Percentiles rank a stretch among this genome's conserved stretches.
These are phyloP conservation scores for Begonia fuchsioides DNA, from an alignment of 306 rosid genomes.

Conservation along the genomic window DNA sequence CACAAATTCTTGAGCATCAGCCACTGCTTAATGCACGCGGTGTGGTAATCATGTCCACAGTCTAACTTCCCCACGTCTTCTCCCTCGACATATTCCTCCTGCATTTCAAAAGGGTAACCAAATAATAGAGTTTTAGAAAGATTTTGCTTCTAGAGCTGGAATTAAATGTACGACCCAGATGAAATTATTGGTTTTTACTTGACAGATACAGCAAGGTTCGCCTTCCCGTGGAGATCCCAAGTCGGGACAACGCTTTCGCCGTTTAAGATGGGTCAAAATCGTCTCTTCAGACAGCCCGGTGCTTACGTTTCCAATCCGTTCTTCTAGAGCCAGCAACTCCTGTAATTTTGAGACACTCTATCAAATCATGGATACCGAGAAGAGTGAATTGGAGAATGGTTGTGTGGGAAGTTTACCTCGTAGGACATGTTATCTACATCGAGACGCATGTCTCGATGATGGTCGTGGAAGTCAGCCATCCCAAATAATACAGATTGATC, in stretches of 20 bases:
- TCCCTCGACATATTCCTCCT: conserved; percentile 61
- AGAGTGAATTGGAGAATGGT: not conserved
- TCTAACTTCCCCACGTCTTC: conserved; percentile 49
- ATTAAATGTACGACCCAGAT: not conserved
- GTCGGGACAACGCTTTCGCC: conserved; percentile 27
- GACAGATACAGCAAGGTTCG: conserved; percentile 93
- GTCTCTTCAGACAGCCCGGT: conserved; percentile 80
- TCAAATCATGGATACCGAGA: not conserved
- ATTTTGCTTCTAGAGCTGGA: not conserved
- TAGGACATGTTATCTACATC: conserved; percentile 98
- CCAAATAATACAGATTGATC: conserved; percentile 76
- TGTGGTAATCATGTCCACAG: conserved; percentile 72
- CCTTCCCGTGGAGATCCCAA: conserved; percentile 32
- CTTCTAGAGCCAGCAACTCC: conserved; percentile 93
- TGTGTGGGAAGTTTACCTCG: conserved; percentile 29
- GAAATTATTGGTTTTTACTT: conserved; percentile 28
- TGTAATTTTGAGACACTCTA: conserved; percentile 9
- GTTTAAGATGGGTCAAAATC: conserved; percentile 38
- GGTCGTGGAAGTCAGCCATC: conserved; percentile 77
- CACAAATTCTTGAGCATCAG: conserved; percentile 64
- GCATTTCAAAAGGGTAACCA: not conserved
- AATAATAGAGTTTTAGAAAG: no score
- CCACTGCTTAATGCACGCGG: conserved; percentile 61
- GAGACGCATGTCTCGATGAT: conserved; percentile 93
- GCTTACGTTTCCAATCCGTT: conserved; percentile 87